Percentiles rank a stretch among this genome's conserved stretches.
Conservation (phyloP, 139 green algal genomes). For the Chlamydomonas sp. region DNA sequence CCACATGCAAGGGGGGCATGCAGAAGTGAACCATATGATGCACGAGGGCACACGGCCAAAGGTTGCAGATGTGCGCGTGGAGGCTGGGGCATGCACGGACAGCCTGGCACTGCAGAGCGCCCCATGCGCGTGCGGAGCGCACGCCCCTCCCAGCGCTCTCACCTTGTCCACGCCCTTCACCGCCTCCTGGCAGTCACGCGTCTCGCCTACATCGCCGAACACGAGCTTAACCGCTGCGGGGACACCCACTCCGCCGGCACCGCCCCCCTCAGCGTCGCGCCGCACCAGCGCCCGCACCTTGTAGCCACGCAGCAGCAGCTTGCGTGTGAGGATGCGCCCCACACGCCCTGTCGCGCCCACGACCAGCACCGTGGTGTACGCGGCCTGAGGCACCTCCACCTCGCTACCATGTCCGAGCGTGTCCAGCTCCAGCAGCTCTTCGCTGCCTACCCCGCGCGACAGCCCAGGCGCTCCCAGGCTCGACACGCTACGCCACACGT, state of each 20-base stretch:
- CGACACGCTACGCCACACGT: slow-evolving; percentile 70
- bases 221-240: slow-evolving; percentile 73
- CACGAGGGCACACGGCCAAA: too few species aligned
- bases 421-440: neutral
- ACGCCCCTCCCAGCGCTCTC: neutral
- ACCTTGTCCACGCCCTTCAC: slow-evolving; percentile 88
- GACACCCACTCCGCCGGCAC: slow-evolving; percentile 36
- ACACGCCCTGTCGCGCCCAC: slow-evolving; percentile 86
- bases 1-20: neutral
- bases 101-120: neutral
- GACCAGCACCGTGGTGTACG: slow-evolving; percentile 88
- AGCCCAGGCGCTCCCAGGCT: neutral
- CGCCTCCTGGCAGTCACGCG: slow-evolving; percentile 56
- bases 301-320: slow-evolving; percentile 95
- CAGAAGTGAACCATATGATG: too few species aligned
- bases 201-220: slow-evolving; percentile 78
- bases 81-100: too few species aligned
- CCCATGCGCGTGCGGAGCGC: neutral
- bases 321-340: slow-evolving; percentile 83
- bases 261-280: neutral
- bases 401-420: neutral
- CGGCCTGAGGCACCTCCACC: slow-evolving; percentile 44
- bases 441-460: neutral
- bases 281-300: slow-evolving; percentile 72
- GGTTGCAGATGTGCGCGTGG: too few species aligned